Percentiles rank a stretch among this genome's conserved stretches.
Evolutionary conservation across 306 rosid species (phyloP).

Genomic region (Ammopiptanthus mongolicus): DNA sequence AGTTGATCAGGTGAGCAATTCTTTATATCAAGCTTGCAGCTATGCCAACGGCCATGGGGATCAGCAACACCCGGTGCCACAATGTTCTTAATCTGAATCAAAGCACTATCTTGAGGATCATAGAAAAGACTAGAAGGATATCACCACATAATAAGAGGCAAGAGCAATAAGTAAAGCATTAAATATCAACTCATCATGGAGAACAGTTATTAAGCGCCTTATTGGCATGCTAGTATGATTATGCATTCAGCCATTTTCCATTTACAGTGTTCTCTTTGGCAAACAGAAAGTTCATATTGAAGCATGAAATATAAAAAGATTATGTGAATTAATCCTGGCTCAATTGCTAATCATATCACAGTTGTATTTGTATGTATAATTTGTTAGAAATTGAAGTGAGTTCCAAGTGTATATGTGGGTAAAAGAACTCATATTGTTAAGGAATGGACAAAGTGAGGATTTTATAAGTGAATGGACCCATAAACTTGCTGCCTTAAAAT

Average conservation of each 20-base stretch:
- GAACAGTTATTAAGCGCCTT: neutral
- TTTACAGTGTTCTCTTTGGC: neutral
- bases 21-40: constrained; percentile 69
- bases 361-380: neutral
- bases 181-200: neutral
- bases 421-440: too few relatives aligned
- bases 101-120: neutral
- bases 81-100: constrained; percentile 70
- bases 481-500: too few relatives aligned
- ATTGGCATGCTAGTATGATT: neutral
- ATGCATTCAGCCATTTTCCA: neutral
- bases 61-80: constrained; percentile 88
- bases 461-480: too few relatives aligned
- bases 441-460: too few relatives aligned
- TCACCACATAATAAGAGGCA: neutral
- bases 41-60: constrained; percentile 74
- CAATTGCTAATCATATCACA: neutral
- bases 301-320: neutral
- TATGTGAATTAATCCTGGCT: neutral
- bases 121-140: neutral
- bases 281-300: neutral
- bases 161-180: neutral
- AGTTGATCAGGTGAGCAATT: constrained; percentile 64
- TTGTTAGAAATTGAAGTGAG: too few relatives aligned
- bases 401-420: too few relatives aligned